These are phyloP conservation scores for Pilaira anomala DNA, from an alignment of 192 early-diverging fungal genomes.

Conservation along the genomic window DNA sequence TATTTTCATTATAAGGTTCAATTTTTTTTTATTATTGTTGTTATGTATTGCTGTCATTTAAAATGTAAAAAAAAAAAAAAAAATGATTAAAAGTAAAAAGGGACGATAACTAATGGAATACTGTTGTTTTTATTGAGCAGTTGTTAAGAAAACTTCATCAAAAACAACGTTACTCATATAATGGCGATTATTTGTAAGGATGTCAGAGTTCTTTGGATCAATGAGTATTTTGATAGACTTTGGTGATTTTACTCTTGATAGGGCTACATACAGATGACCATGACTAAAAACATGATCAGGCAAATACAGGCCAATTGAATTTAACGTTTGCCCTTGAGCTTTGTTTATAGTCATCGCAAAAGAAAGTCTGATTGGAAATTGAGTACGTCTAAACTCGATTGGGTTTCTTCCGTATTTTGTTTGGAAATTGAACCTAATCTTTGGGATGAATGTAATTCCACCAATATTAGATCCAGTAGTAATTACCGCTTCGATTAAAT, in stretches of 20 bases:
- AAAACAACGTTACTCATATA: not conserved
- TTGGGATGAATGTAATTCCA: constrained; percentile 17
- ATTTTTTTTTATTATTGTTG: no score
- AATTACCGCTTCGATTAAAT: constrained; percentile 21
- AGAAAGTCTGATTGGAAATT: not conserved
- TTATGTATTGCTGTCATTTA: no score
- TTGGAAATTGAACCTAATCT: constrained; percentile 7
- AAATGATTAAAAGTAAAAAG: no score
- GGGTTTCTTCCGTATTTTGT: not conserved
- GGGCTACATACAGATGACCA: not conserved
- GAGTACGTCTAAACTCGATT: not conserved
- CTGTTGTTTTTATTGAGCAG: no score
- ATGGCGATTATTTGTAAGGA: not conserved
- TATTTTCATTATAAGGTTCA: no score
- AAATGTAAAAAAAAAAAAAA: no score
- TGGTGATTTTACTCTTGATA: not conserved
- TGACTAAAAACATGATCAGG: no score
- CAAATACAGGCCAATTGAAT: not conserved
- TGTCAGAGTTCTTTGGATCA: not conserved
- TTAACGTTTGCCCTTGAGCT: constrained; percentile 3
- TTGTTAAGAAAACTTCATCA: not conserved
- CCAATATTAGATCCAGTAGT: constrained; percentile 23
- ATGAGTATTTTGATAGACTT: not conserved
- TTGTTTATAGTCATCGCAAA: constrained; percentile 4
- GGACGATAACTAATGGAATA: no score